Base-by-base conservation (phyloP, 495 filamentous ascomycete species). In the Hypoxylon rickii region DNA sequence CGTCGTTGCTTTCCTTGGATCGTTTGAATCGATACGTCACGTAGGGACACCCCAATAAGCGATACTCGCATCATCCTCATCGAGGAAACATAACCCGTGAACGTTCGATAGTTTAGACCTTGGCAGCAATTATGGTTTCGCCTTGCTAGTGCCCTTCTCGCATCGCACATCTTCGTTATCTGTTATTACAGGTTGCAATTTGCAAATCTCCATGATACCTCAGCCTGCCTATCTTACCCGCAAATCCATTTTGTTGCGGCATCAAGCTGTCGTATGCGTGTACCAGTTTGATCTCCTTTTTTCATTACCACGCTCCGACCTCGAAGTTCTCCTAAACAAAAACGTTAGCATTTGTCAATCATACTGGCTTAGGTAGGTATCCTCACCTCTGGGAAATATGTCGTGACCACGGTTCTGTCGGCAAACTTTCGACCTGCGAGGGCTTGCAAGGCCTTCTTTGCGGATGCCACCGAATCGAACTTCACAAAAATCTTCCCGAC, bases 401-500 rank as follows among this genome's bases (percentile, higher is more conserved):
- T 96, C 7, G 89, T 90, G 26, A 98, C 95, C 15, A 98, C 94
- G 6, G 94, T 98, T 32, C 94, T 84, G 72, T 96, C 90, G 1
- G 90, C 89, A 67, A 97, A 98, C 70, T 97, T 96, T 44, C 94
- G 81, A 33, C 94, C 94, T 8, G 95, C 95, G 52, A 98, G 80
- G 33, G 90, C 85, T 58, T 86, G 82, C 40, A 97, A 78, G 8
- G 94, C 94, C 63, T 86, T 89, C 42, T 86, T 84, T n/a, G 95
- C 89, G 1, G 84, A 82, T 50, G 92, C 89, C 5, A 83, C 74
- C 2, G 76, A 83, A 40, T 93, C 91, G 64, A 87, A 98, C 73
- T 96, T 97, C 78, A 98, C 83, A 66, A 83, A 98, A 56, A 98
- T 97, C 82, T 97, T 97, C 65, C 93, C 93, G 8, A 96, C 90